phyloP scores from a whole-genome alignment of 768 basidiomycete species.

The Tylopilus sp. region DNA sequence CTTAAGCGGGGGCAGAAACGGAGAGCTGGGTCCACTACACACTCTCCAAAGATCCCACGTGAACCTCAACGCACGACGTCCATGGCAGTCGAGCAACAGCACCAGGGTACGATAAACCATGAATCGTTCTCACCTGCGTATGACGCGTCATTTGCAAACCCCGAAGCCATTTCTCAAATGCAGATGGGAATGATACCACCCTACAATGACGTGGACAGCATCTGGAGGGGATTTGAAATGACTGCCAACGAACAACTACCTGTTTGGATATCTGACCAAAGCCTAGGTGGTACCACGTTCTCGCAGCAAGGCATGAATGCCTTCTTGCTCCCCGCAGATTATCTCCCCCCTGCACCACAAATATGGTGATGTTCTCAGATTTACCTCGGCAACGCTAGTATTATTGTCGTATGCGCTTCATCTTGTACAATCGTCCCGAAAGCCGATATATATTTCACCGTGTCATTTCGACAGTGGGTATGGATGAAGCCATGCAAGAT shows the following conservation, averaged over 20 bases:
- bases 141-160: slow-evolving; percentile 38
- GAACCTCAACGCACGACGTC: slow-evolving; percentile 49
- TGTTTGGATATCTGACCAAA: slow-evolving; percentile 85
- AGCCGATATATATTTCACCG: slow-evolving; percentile 15
- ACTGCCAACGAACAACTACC: slow-evolving; percentile 73
- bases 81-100: slow-evolving; percentile 46
- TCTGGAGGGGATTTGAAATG: slow-evolving; percentile 73
- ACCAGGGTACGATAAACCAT: slow-evolving; percentile 34
- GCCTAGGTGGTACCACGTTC: slow-evolving; percentile 70
- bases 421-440: slow-evolving; percentile 23
- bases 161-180: slow-evolving; percentile 31
- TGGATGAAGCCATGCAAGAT: slow-evolving; percentile 1
- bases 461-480: slow-evolving; percentile 4
- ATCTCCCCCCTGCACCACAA: slow-evolving; percentile 65
- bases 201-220: slow-evolving; percentile 50
- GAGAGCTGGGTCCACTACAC: slow-evolving; percentile 49
- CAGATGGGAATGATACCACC: slow-evolving; percentile 28
- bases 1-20: slow-evolving; percentile 72
- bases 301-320: slow-evolving; percentile 83
- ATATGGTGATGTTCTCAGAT: slow-evolving; percentile 55
- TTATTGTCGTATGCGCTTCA: slow-evolving; percentile 20
- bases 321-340: slow-evolving; percentile 74
- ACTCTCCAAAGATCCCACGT: slow-evolving; percentile 58
- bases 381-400: slow-evolving; percentile 9
- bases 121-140: slow-evolving; percentile 60